These are phyloP conservation scores for Cladosporium sp. DNA, from an alignment of 2,329 filamentous ascomycete species.

Conservation along the genomic window DNA sequence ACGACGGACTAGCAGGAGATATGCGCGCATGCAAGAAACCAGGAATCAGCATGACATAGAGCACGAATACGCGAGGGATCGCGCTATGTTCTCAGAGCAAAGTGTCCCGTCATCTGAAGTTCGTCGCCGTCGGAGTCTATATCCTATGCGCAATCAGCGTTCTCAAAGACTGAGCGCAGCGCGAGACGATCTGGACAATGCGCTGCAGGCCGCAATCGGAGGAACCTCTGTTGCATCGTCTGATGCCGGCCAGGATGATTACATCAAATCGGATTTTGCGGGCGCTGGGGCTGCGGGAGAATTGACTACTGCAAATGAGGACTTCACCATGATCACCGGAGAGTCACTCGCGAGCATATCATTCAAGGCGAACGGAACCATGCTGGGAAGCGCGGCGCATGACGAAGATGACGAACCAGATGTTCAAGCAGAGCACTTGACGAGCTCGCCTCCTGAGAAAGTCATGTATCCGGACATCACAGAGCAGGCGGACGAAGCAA, in stretches of 20 bases:
- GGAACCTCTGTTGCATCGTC: neutral
- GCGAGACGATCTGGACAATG: conserved; percentile 34
- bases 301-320: conserved; percentile 50
- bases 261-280: neutral
- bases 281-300: conserved; percentile 37
- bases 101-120: conserved; percentile 15
- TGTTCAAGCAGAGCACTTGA: conserved; percentile 26
- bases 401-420: neutral
- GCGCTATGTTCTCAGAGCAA: conserved; percentile 9
- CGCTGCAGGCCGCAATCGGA: conserved; percentile 31
- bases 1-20: neutral
- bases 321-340: conserved; percentile 53
- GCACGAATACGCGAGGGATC: neutral
- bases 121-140: conserved; percentile 7
- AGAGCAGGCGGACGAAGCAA: conserved; percentile 13
- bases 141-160: conserved; percentile 20
- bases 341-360: conserved; percentile 44
- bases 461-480: conserved; percentile 26
- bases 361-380: conserved; percentile 26
- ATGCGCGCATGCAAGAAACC: neutral
- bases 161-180: conserved; percentile 31
- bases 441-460: conserved; percentile 34
- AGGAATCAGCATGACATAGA: neutral
- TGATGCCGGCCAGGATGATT: neutral
- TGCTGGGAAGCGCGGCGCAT: conserved; percentile 7